Percentiles rank a stretch among this genome's conserved stretches.
phyloP scores from a whole-genome alignment of 257 asterid species.

The Oldenlandia corymbosa region DNA sequence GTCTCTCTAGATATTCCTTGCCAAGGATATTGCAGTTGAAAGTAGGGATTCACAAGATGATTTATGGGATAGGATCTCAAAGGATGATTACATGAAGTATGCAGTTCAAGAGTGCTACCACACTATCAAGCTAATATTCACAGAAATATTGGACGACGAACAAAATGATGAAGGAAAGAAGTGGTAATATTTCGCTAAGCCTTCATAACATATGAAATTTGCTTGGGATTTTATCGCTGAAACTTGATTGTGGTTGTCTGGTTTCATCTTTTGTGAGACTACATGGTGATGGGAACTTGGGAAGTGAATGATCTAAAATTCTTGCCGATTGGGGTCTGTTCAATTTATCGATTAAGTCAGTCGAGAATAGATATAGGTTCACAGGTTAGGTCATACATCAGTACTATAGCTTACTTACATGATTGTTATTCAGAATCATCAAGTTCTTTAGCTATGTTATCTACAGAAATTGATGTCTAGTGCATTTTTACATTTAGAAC shows the following conservation, averaged over 20 bases:
- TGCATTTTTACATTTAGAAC: not conserved
- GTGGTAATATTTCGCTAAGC: constrained; percentile 44
- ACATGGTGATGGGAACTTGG: not conserved
- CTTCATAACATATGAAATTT: not conserved
- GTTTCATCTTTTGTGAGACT: not conserved
- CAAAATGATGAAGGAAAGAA: constrained; percentile 81
- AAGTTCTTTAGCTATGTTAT: not conserved
- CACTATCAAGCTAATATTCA: constrained; percentile 58
- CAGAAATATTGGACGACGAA: constrained; percentile 67
- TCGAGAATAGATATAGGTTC: too few species aligned
- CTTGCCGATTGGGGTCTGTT: not conserved
- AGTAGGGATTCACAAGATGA: constrained; percentile 61
- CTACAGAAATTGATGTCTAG: not conserved
- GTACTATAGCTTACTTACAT: too few species aligned
- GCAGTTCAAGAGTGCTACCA: constrained; percentile 88
- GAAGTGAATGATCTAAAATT: not conserved
- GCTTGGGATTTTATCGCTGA: not conserved
- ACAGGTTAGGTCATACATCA: too few species aligned
- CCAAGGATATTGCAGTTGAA: constrained; percentile 87
- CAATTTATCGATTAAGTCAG: too few species aligned
- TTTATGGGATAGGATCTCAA: constrained; percentile 88
- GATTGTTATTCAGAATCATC: too few species aligned
- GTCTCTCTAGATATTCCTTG: constrained; percentile 69
- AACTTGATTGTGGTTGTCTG: not conserved
- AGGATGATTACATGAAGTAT: constrained; percentile 94